phyloP scores from a whole-genome alignment of 768 basidiomycete species.

The Cubamyces sp. region DNA sequence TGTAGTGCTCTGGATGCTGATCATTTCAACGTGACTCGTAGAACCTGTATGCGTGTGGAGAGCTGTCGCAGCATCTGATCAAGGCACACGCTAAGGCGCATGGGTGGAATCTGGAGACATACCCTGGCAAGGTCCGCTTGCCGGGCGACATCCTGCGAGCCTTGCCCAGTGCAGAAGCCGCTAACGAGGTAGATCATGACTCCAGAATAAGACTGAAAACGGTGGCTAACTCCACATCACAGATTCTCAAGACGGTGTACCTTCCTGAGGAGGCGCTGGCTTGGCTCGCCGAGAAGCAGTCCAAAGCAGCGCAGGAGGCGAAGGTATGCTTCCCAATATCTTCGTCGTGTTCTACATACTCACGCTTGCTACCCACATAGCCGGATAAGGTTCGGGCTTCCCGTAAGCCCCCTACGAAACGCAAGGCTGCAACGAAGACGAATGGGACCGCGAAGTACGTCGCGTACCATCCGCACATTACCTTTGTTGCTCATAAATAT shows the following conservation, averaged over 20 bases:
- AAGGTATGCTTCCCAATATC: slow-evolving; percentile 7
- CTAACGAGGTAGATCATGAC: slow-evolving; percentile 50
- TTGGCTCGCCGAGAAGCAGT: slow-evolving; percentile 58
- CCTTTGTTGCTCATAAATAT: not conserved
- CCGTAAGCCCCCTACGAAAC: slow-evolving; percentile 55
- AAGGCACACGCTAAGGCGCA: slow-evolving; percentile 63
- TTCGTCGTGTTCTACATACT: not conserved
- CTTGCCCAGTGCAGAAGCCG: slow-evolving; percentile 66
- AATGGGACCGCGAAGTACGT: slow-evolving; percentile 57
- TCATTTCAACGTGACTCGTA: slow-evolving; percentile 36
- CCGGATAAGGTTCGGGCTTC: slow-evolving; percentile 45
- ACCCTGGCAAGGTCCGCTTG: slow-evolving; percentile 79
- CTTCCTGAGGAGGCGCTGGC: slow-evolving; percentile 60
- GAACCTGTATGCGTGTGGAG: slow-evolving; percentile 88
- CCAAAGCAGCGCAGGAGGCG: slow-evolving; percentile 34
- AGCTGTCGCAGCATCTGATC: slow-evolving; percentile 88
- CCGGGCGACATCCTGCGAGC: slow-evolving; percentile 82
- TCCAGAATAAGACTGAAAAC: not conserved
- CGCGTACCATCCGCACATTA: too few relatives aligned
- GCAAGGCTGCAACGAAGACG: slow-evolving; percentile 52
- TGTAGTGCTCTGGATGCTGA: not conserved
- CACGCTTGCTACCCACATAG: slow-evolving; percentile 14
- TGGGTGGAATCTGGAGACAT: slow-evolving; percentile 77
- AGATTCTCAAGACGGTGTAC: slow-evolving; percentile 74
- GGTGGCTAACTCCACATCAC: not conserved